phyloP scores from a whole-genome alignment of 257 asterid genomes.

The Echium plantagineum region DNA sequence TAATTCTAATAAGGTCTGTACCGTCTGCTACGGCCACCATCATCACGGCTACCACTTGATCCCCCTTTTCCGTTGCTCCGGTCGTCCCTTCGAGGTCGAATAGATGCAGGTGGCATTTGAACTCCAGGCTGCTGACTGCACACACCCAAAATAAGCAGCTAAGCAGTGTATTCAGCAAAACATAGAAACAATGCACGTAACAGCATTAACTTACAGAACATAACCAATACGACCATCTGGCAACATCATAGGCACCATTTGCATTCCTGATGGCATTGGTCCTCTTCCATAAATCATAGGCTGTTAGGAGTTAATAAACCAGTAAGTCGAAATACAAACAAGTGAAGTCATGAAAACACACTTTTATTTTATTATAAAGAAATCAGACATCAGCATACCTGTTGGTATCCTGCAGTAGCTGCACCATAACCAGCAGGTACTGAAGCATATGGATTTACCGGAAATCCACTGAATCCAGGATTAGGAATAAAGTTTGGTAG shows the following conservation, averaged over 20 bases:
- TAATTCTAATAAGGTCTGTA: slow-evolving; percentile 67
- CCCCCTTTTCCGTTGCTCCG: slow-evolving; percentile 58
- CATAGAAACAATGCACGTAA: not conserved
- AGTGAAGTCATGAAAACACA: not conserved
- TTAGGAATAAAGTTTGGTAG: slow-evolving; percentile 64
- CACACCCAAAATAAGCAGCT: slow-evolving; percentile 1
- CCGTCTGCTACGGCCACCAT: slow-evolving; percentile 49
- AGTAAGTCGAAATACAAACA: not conserved
- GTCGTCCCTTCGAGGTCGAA: slow-evolving; percentile 70
- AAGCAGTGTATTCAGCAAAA: not conserved
- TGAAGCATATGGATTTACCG: slow-evolving; percentile 66
- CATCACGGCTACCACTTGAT: slow-evolving; percentile 42
- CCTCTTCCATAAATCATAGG: slow-evolving; percentile 97
- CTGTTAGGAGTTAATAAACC: slow-evolving; percentile 26
- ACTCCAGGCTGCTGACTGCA: slow-evolving; percentile 91
- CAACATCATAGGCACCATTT: slow-evolving; percentile 97
- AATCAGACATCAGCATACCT: slow-evolving; percentile 27
- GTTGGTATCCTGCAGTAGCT: slow-evolving; percentile 67
- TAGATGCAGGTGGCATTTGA: slow-evolving; percentile 43
- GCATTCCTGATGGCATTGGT: slow-evolving; percentile 96
- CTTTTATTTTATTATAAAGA: not conserved
- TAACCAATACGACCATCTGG: slow-evolving; percentile 96
- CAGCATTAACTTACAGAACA: slow-evolving; percentile 61
- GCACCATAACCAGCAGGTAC: slow-evolving; percentile 61
- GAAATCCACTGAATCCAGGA: slow-evolving; percentile 71